phyloP scores from a whole-genome alignment of 2,329 filamentous ascomycete species.

The Epicoccum nigrum region DNA sequence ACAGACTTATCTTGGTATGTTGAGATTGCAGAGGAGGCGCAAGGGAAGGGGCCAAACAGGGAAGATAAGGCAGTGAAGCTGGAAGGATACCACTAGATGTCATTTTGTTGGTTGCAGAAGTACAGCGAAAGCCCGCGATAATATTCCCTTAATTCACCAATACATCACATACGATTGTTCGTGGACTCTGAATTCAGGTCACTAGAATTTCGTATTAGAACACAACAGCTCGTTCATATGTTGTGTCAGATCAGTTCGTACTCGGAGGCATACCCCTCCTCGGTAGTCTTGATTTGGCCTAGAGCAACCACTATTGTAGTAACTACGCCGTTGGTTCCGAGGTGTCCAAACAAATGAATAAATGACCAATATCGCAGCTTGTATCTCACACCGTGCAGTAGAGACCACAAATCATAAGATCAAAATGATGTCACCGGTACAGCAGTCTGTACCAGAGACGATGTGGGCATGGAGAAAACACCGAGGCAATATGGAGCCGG shows the following conservation, averaged over 20 bases:
- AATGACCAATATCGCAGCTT: neutral
- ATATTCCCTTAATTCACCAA: too few species aligned
- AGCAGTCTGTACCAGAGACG: slow-evolving; percentile 12
- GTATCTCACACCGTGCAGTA: too few species aligned
- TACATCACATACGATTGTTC: too few species aligned
- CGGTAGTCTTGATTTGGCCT: neutral
- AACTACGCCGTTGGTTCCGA: neutral
- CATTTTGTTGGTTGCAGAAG: neutral
- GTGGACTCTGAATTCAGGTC: too few species aligned
- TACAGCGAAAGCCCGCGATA: too few species aligned
- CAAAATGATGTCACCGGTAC: neutral
- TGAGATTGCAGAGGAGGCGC: slow-evolving; percentile 30
- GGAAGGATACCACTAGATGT: slow-evolving; percentile 4
- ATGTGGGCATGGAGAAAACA: slow-evolving; percentile 34
- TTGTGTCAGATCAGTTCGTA: neutral
- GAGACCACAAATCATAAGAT: neutral
- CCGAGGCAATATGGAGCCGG: slow-evolving; percentile 27
- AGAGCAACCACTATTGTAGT: neutral
- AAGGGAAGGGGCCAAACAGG: slow-evolving; percentile 23
- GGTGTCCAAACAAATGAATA: neutral
- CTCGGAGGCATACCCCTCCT: neutral
- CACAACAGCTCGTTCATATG: neutral
- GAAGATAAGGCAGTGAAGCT: slow-evolving; percentile 6
- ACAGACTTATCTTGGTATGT: slow-evolving; percentile 36
- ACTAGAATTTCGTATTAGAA: neutral